Base-by-base conservation (phyloP, 169 alveolate genomes). In the Eimeria falciformis region DNA sequence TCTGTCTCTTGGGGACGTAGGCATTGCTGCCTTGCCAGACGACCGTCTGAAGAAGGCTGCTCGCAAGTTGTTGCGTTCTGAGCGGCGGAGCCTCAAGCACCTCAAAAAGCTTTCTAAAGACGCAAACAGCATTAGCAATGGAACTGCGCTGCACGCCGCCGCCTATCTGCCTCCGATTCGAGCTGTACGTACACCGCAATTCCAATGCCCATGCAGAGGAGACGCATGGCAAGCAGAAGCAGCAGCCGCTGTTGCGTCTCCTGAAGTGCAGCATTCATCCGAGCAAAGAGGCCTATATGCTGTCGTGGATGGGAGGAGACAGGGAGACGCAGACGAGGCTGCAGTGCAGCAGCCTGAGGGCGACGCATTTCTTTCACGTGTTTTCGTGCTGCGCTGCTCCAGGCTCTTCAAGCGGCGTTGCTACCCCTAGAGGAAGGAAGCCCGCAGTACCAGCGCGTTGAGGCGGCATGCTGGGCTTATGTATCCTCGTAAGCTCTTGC, bases 121-220 rank as follows among this genome's bases (percentile, higher is more conserved):
- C 18, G 82, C 82, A 37, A 43, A 23, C 25, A 40, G 56, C 82
- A 71, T 5, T 56, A 71, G 43, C 77, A 66, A 23, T 2, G 43
- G 40, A 21, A 50, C 55, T 14, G 27, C 53, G 5, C 5, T 71
- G 50, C 82, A 71, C 23, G 82, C 56, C 12, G 82, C 82, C 46
- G 58, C 82, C 2, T 71, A 43, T 25, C 23, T 71, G 27, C 56
- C 82, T 40, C 40, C 82, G 12, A 71, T 71, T 71, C 23, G 58
- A 71, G 82, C 82, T 71, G 82, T 71, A 71, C 82, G 82, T 71
- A 66, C 77, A 66, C 77, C 40, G 77, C 77, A 66, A 17, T 45
- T n/a, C n/a, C n/a, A n/a, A n/a, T n/a, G n/a, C n/a, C n/a, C n/a
- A n/a, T n/a, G n/a, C n/a, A n/a, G n/a, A n/a, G n/a, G n/a, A n/a